phyloP scores from a whole-genome alignment of 164 flowering plant species.

The Berberis vulgaris region DNA sequence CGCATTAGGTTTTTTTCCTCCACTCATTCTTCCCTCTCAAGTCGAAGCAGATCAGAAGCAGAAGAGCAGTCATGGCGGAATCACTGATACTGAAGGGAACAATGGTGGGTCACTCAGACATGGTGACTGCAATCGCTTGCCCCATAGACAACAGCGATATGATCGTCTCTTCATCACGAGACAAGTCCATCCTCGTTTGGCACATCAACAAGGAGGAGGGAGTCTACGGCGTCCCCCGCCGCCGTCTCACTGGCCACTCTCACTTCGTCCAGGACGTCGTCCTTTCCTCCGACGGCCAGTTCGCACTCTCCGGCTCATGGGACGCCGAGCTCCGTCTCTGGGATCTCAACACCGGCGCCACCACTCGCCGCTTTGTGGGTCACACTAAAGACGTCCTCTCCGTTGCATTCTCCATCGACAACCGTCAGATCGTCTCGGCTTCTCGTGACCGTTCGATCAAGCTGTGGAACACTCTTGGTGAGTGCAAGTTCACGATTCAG shows the following conservation, averaged over 20 bases:
- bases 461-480: conserved; percentile 90
- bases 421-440: conserved; percentile 86
- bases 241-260: conserved; percentile 79
- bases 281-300: conserved; percentile 85
- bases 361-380: conserved; percentile 74
- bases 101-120: conserved; percentile 74
- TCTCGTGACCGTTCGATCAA: conserved; percentile 73
- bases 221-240: conserved; percentile 61
- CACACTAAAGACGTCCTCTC: conserved; percentile 82
- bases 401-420: conserved; percentile 70
- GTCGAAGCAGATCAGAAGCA: no score
- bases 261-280: conserved; percentile 95
- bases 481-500: conserved; percentile 79
- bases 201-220: conserved; percentile 56
- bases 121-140: conserved; percentile 84
- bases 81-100: conserved; percentile 50
- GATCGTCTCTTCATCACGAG: conserved; percentile 83
- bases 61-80: conserved; percentile 35
- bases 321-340: conserved; percentile 87
- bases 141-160: conserved; percentile 85
- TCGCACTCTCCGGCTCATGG: conserved; percentile 89
- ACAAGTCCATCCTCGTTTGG: conserved; percentile 82
- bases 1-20: no score
- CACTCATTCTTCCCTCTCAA: no score
- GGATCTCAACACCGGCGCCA: conserved; percentile 60